Conservation (phyloP, 345 rosid species). For the Lepidium aucheri region DNA sequence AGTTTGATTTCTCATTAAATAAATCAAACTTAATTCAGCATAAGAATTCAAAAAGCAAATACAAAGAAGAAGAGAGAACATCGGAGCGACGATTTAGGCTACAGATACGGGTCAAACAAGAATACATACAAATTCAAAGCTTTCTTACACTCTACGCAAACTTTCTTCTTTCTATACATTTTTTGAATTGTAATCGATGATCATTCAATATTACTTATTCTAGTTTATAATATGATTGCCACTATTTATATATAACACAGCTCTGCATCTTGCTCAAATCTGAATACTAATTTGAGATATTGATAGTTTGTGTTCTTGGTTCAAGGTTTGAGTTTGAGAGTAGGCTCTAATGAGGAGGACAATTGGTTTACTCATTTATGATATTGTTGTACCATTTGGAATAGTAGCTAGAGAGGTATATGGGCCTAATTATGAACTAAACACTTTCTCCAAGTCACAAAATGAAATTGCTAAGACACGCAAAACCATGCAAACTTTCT, state of each 20-base stretch:
- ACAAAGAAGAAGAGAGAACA: slow-evolving; percentile 41
- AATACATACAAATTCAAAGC: slow-evolving; percentile 30
- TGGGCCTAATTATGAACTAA: no score
- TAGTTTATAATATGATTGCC: neutral
- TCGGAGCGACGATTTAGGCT: slow-evolving; percentile 47
- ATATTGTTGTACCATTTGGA: no score
- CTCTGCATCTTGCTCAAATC: neutral
- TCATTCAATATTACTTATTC: neutral
- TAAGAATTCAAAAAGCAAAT: neutral
- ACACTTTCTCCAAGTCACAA: no score
- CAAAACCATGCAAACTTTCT: no score
- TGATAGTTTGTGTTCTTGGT: slow-evolving; percentile 2
- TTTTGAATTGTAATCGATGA: neutral
- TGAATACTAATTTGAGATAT: neutral
- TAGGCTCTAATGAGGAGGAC: no score
- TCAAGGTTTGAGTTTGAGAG: neutral
- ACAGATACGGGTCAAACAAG: slow-evolving; percentile 83
- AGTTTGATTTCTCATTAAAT: neutral
- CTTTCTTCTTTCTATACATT: slow-evolving; percentile 10
- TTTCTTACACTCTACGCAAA: slow-evolving; percentile 57
- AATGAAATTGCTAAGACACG: no score
- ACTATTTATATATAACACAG: neutral
- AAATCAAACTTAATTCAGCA: neutral
- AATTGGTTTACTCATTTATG: no score
- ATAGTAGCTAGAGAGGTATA: no score